These are phyloP conservation scores for Hymenochaete sp. DNA, from an alignment of 1,284 basidiomycete genomes.

Conservation along the genomic window DNA sequence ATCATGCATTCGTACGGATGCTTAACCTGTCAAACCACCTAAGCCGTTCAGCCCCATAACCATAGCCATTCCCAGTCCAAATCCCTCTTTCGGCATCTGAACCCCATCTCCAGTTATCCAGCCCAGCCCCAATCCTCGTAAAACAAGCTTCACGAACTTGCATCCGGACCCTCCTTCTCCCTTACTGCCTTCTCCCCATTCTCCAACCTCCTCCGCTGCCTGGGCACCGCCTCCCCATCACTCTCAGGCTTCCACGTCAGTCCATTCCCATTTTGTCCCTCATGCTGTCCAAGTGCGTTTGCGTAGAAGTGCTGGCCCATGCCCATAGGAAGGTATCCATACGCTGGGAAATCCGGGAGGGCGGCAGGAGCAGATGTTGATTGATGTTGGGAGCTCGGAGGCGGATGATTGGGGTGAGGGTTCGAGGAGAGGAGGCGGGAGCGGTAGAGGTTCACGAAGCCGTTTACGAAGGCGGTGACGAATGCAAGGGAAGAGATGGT, in stretches of 20 bases:
- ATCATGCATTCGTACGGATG: too few species aligned
- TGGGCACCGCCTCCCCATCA: conserved; percentile 8
- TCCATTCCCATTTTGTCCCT: neutral
- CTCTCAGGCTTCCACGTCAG: conserved; percentile 14
- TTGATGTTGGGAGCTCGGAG: neutral
- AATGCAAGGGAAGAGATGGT: conserved; percentile 72
- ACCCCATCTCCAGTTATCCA: too few species aligned
- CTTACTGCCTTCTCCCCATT: conserved; percentile 2
- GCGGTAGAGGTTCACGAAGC: conserved; percentile 69
- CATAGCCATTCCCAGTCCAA: too few species aligned
- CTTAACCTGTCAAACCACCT: too few species aligned
- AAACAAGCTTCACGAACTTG: too few species aligned
- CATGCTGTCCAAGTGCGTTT: too few species aligned
- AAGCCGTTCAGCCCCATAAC: too few species aligned
- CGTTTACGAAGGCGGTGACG: conserved; percentile 76
- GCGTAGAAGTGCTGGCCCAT: too few species aligned
- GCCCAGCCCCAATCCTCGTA: too few species aligned
- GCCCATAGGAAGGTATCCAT: conserved; percentile 12
- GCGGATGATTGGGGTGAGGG: conserved; percentile 1
- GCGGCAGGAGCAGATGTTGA: conserved; percentile 4
- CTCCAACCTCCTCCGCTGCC: conserved; percentile 14
- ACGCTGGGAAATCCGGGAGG: conserved; percentile 9
- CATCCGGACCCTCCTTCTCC: neutral
- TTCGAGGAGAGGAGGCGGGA: conserved; percentile 34
- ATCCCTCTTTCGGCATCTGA: too few species aligned